Percentiles rank a stretch among this genome's conserved stretches.
Evolutionary conservation across 1,284 basidiomycete species (phyloP).

Genomic region (Pulveroboletus sp.): DNA sequence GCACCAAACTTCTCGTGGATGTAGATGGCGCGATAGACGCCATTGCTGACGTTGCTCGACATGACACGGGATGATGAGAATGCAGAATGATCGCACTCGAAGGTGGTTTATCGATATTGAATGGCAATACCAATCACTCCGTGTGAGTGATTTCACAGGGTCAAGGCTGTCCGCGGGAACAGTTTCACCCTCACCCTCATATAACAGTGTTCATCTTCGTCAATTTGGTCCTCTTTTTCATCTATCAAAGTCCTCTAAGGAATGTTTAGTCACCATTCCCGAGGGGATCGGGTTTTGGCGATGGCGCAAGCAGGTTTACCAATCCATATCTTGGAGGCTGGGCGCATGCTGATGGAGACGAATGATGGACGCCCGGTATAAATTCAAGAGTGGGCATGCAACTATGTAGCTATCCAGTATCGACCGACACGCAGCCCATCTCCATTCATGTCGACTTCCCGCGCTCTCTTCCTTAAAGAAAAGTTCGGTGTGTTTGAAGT

Average conservation of each 20-base stretch:
- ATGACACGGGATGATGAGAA: no score
- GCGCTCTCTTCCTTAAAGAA: slow-evolving; percentile 27
- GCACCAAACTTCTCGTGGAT: slow-evolving; percentile 7
- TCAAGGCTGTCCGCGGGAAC: background rate
- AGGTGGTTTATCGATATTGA: no score
- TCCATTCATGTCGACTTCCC: slow-evolving; percentile 17
- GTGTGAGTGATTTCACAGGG: background rate
- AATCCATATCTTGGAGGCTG: slow-evolving; percentile 1
- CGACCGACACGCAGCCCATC: background rate
- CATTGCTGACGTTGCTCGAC: no score
- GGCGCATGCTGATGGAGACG: background rate
- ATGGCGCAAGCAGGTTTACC: background rate
- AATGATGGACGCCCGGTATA: background rate
- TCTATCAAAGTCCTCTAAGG: background rate
- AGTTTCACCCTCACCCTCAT: no score
- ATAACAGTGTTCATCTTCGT: background rate
- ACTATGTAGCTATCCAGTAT: background rate
- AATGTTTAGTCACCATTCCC: background rate
- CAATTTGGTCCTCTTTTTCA: no score
- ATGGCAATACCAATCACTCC: background rate
- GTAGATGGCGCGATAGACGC: background rate
- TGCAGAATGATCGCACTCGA: no score
- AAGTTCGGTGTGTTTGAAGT: slow-evolving; percentile 25
- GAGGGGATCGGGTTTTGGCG: background rate
- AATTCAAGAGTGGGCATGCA: background rate